Percentiles rank a stretch among this genome's conserved stretches.
These are phyloP conservation scores for Mucor racemosus DNA, from an alignment of 371 early-diverging fungal genomes.

Conservation along the genomic window DNA sequence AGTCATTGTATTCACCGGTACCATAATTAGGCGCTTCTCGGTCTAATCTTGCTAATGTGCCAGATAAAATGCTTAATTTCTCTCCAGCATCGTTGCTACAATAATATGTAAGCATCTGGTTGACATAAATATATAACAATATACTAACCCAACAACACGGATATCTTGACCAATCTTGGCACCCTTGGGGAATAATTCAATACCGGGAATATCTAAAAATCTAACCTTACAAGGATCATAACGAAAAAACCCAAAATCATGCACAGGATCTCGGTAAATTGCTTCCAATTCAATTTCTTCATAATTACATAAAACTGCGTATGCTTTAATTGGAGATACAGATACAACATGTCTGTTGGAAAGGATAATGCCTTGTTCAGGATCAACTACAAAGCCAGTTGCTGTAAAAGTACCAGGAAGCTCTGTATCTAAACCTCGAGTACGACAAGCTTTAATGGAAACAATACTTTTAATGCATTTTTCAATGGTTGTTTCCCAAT, in stretches of 20 bases:
- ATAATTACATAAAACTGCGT: constrained; percentile 81
- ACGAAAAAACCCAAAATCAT: constrained; percentile 91
- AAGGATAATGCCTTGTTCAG: constrained; percentile 79
- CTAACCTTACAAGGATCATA: constrained; percentile 80
- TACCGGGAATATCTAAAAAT: constrained; percentile 72
- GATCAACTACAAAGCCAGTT: constrained; percentile 93
- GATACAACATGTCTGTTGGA: constrained; percentile 92
- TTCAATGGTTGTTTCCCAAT: constrained; percentile 80
- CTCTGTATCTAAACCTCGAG: constrained; percentile 89
- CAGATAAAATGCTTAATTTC: constrained; percentile 79
- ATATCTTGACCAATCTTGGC: constrained; percentile 86
- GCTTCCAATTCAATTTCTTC: constrained; percentile 86
- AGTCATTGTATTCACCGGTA: constrained; percentile 71
- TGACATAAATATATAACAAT: neutral
- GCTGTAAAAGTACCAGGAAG: constrained; percentile 78
- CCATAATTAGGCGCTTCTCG: constrained; percentile 53
- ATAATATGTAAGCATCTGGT: neutral
- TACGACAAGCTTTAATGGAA: constrained; percentile 82
- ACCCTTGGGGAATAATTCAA: constrained; percentile 72
- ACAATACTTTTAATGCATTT: constrained; percentile 81
- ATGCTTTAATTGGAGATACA: constrained; percentile 83
- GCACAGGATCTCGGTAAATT: constrained; percentile 86
- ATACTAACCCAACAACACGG: constrained; percentile 71
- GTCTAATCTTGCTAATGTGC: constrained; percentile 81
- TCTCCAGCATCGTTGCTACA: constrained; percentile 79